These are phyloP conservation scores for Isatis lusitanica DNA, from an alignment of 441 rosid species.

Conservation along the genomic window DNA sequence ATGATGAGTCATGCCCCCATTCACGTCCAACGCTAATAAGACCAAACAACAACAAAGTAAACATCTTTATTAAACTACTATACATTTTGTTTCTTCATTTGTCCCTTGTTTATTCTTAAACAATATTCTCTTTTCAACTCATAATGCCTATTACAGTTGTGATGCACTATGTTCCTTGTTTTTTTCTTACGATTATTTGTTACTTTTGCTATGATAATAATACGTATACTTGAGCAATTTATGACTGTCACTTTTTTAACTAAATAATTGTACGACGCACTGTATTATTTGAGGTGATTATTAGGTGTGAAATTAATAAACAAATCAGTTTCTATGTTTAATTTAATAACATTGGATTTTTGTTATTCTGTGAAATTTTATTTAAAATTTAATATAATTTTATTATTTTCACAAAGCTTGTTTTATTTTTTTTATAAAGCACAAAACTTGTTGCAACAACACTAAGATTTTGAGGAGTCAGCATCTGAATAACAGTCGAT, in stretches of 20 bases:
- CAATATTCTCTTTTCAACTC: neutral
- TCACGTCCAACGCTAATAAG: slow-evolving; percentile 25
- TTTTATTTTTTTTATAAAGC: neutral
- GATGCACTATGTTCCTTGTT: neutral
- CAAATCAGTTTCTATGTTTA: no score
- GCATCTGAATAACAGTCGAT: no score
- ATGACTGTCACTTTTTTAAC: neutral
- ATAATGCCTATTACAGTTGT: slow-evolving; percentile 16
- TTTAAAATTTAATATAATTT: neutral
- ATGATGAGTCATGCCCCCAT: slow-evolving; percentile 48
- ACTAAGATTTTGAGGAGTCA: no score
- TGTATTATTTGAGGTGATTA: no score
- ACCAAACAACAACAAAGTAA: neutral
- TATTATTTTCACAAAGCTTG: neutral
- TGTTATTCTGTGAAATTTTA: no score
- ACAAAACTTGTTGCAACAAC: no score
- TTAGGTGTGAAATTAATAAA: no score
- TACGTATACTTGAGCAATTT: neutral
- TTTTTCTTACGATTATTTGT: neutral
- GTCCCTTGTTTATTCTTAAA: neutral
- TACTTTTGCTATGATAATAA: neutral
- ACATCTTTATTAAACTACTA: neutral
- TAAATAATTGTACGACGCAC: no score
- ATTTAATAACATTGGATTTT: no score
- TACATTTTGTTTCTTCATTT: neutral